These are phyloP conservation scores for Saccharomyces jurei DNA, from an alignment of 805 yeast species.

Conservation along the genomic window DNA sequence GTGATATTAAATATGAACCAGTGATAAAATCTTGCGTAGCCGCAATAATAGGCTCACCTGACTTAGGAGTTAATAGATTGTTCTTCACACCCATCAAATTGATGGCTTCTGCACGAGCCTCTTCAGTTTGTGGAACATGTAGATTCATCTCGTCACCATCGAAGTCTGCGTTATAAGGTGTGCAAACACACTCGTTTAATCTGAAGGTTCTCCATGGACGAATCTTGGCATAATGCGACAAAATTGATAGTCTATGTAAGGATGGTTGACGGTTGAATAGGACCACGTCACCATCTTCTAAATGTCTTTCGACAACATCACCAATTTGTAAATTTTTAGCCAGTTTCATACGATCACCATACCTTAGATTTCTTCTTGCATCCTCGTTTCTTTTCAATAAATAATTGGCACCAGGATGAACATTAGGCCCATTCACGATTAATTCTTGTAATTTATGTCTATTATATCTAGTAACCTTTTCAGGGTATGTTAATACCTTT, in stretches of 20 bases:
- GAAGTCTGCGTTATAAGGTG: conserved; percentile 98
- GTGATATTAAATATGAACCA: conserved; percentile 86
- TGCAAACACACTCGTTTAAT: conserved; percentile 96
- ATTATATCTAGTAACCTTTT: conserved; percentile 84
- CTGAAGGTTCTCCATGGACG: conserved; percentile 98
- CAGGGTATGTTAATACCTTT: conserved; percentile 91
- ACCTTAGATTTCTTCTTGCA: conserved; percentile 79
- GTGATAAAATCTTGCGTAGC: conserved; percentile 99
- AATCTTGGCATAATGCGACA: conserved; percentile 91
- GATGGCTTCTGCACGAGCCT: conserved; percentile 98
- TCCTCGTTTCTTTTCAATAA: conserved; percentile 73
- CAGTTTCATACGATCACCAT: conserved; percentile 72
- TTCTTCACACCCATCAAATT: conserved; percentile 96
- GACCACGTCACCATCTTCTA: conserved; percentile 95
- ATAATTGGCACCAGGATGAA: conserved; percentile 96
- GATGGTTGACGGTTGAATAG: conserved; percentile 97
- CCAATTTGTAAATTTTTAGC: conserved; percentile 77
- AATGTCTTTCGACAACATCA: conserved; percentile 91
- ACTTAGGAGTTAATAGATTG: conserved; percentile 88
- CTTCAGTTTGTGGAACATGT: conserved; percentile 98
- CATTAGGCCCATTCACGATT: conserved; percentile 74
- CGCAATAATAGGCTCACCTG: conserved; percentile 98
- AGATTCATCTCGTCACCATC: conserved; percentile 99
- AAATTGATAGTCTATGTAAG: conserved; percentile 83
- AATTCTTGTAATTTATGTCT: conserved; percentile 65